Conservation (phyloP, 176 grass and related monocot genomes). For the Triticum dicoccoides region DNA sequence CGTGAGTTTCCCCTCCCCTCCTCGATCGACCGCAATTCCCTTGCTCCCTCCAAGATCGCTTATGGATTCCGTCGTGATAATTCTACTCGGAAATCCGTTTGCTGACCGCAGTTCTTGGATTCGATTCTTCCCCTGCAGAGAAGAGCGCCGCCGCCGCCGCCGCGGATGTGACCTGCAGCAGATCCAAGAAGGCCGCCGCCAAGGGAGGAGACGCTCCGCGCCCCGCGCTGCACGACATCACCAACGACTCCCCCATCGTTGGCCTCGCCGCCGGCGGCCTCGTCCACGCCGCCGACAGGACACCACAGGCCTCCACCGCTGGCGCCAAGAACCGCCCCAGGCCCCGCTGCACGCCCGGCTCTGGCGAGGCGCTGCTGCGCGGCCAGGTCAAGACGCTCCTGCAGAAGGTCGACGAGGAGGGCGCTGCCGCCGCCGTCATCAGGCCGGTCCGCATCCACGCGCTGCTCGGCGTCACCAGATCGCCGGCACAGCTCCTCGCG, state of each 20-base stretch:
- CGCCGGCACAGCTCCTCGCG: constrained; percentile 66
- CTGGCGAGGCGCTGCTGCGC: constrained; percentile 78
- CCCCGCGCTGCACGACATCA: constrained; percentile 74
- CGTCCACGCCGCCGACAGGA: constrained; percentile 24
- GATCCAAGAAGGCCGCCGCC: constrained; percentile 23
- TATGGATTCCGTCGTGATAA: not conserved
- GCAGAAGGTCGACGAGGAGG: constrained; percentile 78
- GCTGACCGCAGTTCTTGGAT: not conserved
- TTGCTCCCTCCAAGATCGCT: not conserved
- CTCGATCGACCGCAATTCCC: not conserved
- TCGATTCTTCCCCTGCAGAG: not conserved
- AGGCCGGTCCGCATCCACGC: constrained; percentile 40
- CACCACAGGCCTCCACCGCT: constrained; percentile 25
- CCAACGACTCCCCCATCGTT: constrained; percentile 90
- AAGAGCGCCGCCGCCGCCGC: not conserved
- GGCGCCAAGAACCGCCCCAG: constrained; percentile 37
- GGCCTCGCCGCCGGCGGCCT: constrained; percentile 54
- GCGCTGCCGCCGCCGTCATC: not conserved
- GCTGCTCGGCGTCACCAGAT: constrained; percentile 42
- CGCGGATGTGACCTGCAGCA: not conserved
- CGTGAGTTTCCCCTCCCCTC: not conserved
- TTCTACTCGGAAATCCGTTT: not conserved
- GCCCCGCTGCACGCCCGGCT: constrained; percentile 48
- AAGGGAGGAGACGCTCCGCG: constrained; percentile 17
- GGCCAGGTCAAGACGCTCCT: constrained; percentile 85